Base-by-base conservation (phyloP, 1,284 basidiomycete genomes). In the Cryptococcus sp. region DNA sequence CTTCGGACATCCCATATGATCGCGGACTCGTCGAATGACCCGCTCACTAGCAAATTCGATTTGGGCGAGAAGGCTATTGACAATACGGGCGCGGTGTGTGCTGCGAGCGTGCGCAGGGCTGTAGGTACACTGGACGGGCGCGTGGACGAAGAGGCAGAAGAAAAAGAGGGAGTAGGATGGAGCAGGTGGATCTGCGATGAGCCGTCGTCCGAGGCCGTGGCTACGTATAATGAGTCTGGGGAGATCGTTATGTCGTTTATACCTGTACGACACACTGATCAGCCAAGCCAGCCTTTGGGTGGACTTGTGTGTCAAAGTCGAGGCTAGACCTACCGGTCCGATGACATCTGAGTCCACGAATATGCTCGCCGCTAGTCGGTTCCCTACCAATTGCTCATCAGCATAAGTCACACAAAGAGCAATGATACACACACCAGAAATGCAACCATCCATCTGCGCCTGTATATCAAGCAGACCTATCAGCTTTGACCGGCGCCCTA, bases 1-100 rank as follows among this genome's bases (percentile, higher is more conserved):
- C 70, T n/a, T 23, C 88, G 85, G n/a, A 95, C 87, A 73, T 98
- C 93, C 95, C 95, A 99, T 3, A 98, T 83, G 42, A 92, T 85
- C 8, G 97, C 90, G 11, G 90, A 92, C 81, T 99, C 95, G 68
- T 99, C 95, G 68, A 91, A 95, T 1, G 89, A 88, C 16, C 94
- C 95, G 23, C 91, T 94, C 13, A 90, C 94, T 39, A 98, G 81
- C 38, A 99, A 80, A 71, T 93, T 95, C 0, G 89, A 88, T 63
- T 87, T 85, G 0, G 91, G 93, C 68, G 91, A 93, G 79, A 89
- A 98, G 64, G 92, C 89, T 8, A 95, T 83, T 63, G 92, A 93
- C 64, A 97, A 91, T 0, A 98, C 91, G 64, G 92, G 93, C 66
- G 92, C 94, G 2, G 93, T 94, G 71, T 99, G 95, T 0, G 90